Conservation (phyloP, 148 eudicot genomes). For the Suaeda aralocaspica region DNA sequence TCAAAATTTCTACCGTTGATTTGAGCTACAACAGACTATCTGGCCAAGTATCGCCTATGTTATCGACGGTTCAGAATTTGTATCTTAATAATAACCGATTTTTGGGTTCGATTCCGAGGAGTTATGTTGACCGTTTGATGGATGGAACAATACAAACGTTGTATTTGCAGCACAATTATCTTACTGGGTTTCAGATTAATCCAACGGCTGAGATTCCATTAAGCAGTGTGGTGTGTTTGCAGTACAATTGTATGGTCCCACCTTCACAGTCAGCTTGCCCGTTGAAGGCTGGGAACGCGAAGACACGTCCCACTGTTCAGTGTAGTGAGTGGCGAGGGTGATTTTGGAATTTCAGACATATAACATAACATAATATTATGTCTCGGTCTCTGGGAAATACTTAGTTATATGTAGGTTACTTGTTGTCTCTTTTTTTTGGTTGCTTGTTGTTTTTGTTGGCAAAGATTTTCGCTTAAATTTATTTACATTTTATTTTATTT, state of each 20-base stretch:
- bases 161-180: slow-evolving; percentile 78
- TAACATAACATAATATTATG: too few relatives aligned
- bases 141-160: slow-evolving; percentile 49
- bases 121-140: slow-evolving; percentile 59
- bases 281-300: slow-evolving; percentile 67
- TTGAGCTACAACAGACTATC: slow-evolving; percentile 71
- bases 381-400: too few relatives aligned
- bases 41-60: slow-evolving; percentile 58
- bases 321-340: slow-evolving; percentile 67
- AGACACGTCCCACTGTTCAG: slow-evolving; percentile 69
- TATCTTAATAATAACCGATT: slow-evolving; percentile 82
- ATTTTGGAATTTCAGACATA: slow-evolving; percentile 5
- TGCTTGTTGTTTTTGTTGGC: too few relatives aligned
- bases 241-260: slow-evolving; percentile 92
- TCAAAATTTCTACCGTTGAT: slow-evolving; percentile 61
- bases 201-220: slow-evolving; percentile 84
- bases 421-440: too few relatives aligned
- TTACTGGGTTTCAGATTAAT: slow-evolving; percentile 70
- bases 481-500: too few relatives aligned
- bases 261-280: slow-evolving; percentile 84
- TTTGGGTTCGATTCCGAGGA: slow-evolving; percentile 58
- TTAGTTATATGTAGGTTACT: too few relatives aligned
- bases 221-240: slow-evolving; percentile 68
- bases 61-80: slow-evolving; percentile 65
- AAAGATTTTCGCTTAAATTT: too few relatives aligned